phyloP scores from a whole-genome alignment of 2,329 filamentous ascomycete species.

The Xylaria sp. region DNA sequence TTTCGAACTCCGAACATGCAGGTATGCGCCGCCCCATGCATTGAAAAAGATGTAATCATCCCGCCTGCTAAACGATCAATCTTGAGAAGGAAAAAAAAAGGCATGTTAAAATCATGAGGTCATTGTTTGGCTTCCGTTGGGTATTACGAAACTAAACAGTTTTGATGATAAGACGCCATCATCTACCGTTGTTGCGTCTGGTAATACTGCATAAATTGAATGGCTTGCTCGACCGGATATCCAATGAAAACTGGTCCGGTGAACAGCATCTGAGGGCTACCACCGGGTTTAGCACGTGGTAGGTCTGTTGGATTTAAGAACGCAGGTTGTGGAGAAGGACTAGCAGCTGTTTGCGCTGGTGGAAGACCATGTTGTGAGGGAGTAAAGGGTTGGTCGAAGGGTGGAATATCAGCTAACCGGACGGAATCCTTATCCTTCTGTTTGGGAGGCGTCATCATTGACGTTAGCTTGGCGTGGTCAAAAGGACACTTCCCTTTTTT shows the following conservation, averaged over 20 bases:
- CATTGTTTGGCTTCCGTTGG: neutral
- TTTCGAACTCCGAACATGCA: constrained; percentile 26
- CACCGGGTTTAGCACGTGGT: constrained; percentile 42
- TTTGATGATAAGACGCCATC: neutral
- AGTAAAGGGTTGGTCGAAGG: constrained; percentile 30
- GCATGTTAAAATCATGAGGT: neutral
- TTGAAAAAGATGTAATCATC: neutral
- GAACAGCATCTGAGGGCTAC: constrained; percentile 76
- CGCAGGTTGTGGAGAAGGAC: constrained; percentile 50
- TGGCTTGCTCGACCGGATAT: constrained; percentile 83
- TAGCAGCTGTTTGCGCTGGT: constrained; percentile 35
- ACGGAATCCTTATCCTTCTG: constrained; percentile 36
- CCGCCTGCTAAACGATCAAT: constrained; percentile 18
- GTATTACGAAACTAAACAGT: neutral
- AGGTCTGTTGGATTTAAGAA: constrained; percentile 55
- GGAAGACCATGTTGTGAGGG: constrained; percentile 30
- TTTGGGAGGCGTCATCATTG: constrained; percentile 37
- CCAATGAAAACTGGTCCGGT: constrained; percentile 95
- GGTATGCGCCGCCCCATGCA: constrained; percentile 14
- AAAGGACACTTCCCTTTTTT: constrained; percentile 63
- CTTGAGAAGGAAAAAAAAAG: neutral
- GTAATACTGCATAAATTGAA: constrained; percentile 71
- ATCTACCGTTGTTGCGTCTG: constrained; percentile 42
- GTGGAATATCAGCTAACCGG: constrained; percentile 29
- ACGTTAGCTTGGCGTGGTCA: constrained; percentile 54